Conservation (phyloP, 2,329 filamentous ascomycete species). For the Clarireedia hainanense region DNA sequence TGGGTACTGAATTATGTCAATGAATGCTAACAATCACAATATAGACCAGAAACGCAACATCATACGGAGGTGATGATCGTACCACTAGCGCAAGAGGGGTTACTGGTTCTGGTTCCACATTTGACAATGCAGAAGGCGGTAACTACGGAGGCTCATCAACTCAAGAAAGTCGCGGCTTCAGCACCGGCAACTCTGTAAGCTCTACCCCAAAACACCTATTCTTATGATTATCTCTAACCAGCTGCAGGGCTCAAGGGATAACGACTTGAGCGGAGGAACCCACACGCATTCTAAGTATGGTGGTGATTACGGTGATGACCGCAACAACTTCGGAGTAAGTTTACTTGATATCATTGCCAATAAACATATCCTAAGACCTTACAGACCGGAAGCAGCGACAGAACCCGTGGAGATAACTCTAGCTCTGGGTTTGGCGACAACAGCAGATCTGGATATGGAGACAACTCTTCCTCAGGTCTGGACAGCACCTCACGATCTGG, state of each 20-base stretch:
- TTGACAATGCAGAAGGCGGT: slow-evolving; percentile 2
- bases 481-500: slow-evolving; percentile 17
- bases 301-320: neutral
- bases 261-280: slow-evolving; percentile 10
- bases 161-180: slow-evolving; percentile 7
- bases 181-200: slow-evolving; percentile 21
- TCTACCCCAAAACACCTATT: neutral
- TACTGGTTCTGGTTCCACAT: slow-evolving; percentile 2
- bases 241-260: slow-evolving; percentile 21
- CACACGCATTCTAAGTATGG: neutral
- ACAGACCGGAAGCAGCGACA: neutral
- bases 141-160: slow-evolving; percentile 5
- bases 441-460: slow-evolving; percentile 5
- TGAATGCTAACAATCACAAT: too few relatives aligned
- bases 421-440: slow-evolving; percentile 14
- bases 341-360: neutral
- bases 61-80: neutral
- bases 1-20: too few relatives aligned
- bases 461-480: slow-evolving; percentile 10
- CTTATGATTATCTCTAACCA: slow-evolving; percentile 11
- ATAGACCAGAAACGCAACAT: neutral
- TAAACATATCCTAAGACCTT: neutral
- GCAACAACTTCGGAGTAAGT: slow-evolving; percentile 5
- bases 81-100: neutral
- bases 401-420: slow-evolving; percentile 9